Percentiles rank a stretch among this genome's conserved stretches.
Conservation (phyloP, 2,329 filamentous ascomycete genomes). For the Arthrobotrys iridis region DNA sequence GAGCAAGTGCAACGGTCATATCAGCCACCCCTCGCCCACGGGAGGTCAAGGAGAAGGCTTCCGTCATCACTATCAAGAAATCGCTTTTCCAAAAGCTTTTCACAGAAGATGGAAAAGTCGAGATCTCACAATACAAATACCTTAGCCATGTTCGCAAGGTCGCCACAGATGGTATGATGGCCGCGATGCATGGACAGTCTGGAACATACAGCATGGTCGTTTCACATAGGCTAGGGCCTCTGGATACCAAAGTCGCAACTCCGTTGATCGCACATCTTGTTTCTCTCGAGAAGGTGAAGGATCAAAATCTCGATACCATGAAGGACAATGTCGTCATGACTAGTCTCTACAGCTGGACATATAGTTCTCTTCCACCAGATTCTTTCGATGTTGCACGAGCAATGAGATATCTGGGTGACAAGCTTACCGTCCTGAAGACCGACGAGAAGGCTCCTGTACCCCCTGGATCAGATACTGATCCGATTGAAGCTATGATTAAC, state of each 20-base stretch:
- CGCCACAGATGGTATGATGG: constrained; percentile 61
- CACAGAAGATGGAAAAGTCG: constrained; percentile 9
- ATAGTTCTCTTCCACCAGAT: constrained; percentile 60
- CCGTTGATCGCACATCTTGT: constrained; percentile 60
- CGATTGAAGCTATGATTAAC: constrained; percentile 1
- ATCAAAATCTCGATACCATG: constrained; percentile 56
- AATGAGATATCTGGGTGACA: constrained; percentile 58
- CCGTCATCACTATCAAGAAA: constrained; percentile 58
- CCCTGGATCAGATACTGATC: too few relatives aligned
- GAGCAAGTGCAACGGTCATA: constrained; percentile 11
- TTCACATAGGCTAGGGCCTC: constrained; percentile 59
- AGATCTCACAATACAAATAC: constrained; percentile 58
- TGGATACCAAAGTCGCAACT: constrained; percentile 57
- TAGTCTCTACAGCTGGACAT: constrained; percentile 62
- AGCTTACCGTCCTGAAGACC: constrained; percentile 27
- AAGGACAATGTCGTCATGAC: constrained; percentile 59
- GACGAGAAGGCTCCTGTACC: too few relatives aligned
- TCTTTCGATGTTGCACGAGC: constrained; percentile 60
- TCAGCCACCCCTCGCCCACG: constrained; percentile 45
- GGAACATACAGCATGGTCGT: constrained; percentile 61
- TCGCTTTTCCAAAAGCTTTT: constrained; percentile 59
- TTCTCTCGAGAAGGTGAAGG: constrained; percentile 60
- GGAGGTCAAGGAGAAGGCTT: neutral
- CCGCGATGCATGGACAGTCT: constrained; percentile 60
- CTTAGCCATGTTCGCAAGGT: constrained; percentile 62